phyloP scores from a whole-genome alignment of 352 stramenopile genomes.

The Poterioochromonas sp. region DNA sequence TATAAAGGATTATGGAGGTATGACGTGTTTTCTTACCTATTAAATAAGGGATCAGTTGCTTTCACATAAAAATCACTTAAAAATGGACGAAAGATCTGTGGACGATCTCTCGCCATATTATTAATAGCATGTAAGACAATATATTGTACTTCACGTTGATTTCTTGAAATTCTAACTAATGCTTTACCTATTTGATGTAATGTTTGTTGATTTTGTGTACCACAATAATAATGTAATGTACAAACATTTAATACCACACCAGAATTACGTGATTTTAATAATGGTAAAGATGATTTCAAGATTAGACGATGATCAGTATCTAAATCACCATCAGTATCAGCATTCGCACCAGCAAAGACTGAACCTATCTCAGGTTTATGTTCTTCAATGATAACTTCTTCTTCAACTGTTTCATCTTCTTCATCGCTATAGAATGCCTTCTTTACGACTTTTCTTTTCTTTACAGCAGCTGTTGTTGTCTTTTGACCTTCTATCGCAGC shows the following conservation, averaged over 20 bases:
- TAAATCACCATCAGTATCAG: constrained; percentile 55
- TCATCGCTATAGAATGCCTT: constrained; percentile 94
- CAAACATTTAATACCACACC: constrained; percentile 91
- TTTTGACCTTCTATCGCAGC: constrained; percentile 35
- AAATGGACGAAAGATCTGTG: constrained; percentile 89
- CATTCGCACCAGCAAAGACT: constrained; percentile 45
- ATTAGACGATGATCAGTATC: constrained; percentile 89
- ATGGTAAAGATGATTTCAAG: constrained; percentile 82
- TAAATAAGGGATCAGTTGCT: constrained; percentile 85
- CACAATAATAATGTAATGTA: constrained; percentile 92
- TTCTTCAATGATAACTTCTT: constrained; percentile 49
- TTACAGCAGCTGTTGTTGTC: constrained; percentile 40
- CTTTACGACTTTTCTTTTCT: constrained; percentile 56
- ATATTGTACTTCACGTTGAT: constrained; percentile 93
- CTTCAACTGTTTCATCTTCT: constrained; percentile 74
- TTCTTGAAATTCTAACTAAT: constrained; percentile 90
- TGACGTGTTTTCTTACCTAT: constrained; percentile 45
- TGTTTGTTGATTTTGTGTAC: constrained; percentile 66
- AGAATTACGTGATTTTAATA: constrained; percentile 92
- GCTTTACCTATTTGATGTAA: constrained; percentile 86
- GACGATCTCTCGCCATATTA: constrained; percentile 79
- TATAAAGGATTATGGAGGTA: neutral
- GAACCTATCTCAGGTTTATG: neutral
- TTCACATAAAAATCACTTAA: constrained; percentile 94
- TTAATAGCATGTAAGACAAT: constrained; percentile 89